Percentiles rank a stretch among this genome's conserved stretches.
These are phyloP conservation scores for Fusarium buharicum DNA, from an alignment of 2,329 filamentous ascomycete species.

Conservation along the genomic window DNA sequence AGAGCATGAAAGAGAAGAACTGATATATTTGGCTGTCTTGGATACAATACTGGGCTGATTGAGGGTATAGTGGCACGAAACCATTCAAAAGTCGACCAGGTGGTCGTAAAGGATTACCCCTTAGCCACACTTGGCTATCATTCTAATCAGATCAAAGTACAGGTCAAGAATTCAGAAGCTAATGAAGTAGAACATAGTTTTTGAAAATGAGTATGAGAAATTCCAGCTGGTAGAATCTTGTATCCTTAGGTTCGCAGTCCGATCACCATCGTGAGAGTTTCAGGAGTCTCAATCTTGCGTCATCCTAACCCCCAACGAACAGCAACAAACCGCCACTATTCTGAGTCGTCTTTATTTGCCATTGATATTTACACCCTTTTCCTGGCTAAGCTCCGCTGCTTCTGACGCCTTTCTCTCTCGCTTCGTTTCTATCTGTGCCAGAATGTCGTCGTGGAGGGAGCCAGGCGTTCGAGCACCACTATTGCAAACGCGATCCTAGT, in stretches of 20 bases:
- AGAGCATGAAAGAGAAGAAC: too few species aligned
- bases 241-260: too few species aligned
- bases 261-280: not conserved
- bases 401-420: slow-evolving; percentile 10
- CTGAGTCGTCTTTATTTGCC: not conserved
- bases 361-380: not conserved
- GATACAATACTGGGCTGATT: too few species aligned
- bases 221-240: not conserved
- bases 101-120: too few species aligned
- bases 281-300: not conserved
- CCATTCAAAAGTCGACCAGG: too few species aligned
- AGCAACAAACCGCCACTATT: too few species aligned
- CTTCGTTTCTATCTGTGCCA: slow-evolving; percentile 38
- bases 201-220: not conserved
- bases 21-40: too few species aligned
- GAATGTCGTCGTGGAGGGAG: slow-evolving; percentile 44
- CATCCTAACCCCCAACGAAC: not conserved
- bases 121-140: too few species aligned
- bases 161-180: not conserved
- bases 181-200: not conserved
- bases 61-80: too few species aligned
- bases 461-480: slow-evolving; percentile 42
- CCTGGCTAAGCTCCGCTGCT: not conserved
- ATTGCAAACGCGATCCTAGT: slow-evolving; percentile 41
- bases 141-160: not conserved